Conservation (phyloP, 116 monocot species). For the Cymodocea nodosa region DNA sequence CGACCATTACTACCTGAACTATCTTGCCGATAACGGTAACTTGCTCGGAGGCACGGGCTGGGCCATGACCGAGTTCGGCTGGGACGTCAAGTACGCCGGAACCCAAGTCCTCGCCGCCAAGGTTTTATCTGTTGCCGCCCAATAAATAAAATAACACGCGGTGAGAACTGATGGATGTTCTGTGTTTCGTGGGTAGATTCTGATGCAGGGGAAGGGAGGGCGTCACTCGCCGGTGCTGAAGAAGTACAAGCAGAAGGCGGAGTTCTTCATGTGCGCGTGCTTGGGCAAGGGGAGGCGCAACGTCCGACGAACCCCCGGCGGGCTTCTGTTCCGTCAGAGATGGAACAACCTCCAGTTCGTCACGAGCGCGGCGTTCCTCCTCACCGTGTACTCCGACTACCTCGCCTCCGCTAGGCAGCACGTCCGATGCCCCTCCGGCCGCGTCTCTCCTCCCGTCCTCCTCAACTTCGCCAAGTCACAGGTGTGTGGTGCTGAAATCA, state of each 20-base stretch:
- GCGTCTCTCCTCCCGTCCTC: slow-evolving; percentile 17
- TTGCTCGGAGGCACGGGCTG: background rate
- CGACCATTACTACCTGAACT: slow-evolving; percentile 13
- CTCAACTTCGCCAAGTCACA: slow-evolving; percentile 30
- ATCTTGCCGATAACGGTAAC: slow-evolving; percentile 3
- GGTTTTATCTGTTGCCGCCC: slow-evolving; percentile 2
- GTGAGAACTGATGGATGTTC: background rate
- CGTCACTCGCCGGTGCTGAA: slow-evolving; percentile 20
- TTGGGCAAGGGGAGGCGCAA: background rate
- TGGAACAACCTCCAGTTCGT: slow-evolving; percentile 84
- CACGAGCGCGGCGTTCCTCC: slow-evolving; percentile 50
- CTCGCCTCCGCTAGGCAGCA: slow-evolving; percentile 16
- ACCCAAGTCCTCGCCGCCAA: slow-evolving; percentile 28
- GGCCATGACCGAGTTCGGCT: slow-evolving; percentile 30
- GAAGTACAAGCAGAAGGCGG: slow-evolving; percentile 48
- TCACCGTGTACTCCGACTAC: slow-evolving; percentile 65
- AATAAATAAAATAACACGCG: too few species aligned
- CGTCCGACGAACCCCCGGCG: slow-evolving; percentile 12
- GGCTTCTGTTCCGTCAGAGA: slow-evolving; percentile 58
- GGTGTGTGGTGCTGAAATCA: slow-evolving; percentile 2
- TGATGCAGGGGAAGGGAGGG: slow-evolving; percentile 16
- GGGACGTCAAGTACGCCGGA: slow-evolving; percentile 46
- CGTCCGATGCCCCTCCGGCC: slow-evolving; percentile 19
- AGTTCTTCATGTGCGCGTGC: slow-evolving; percentile 32
- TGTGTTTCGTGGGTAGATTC: background rate